Evolutionary conservation across 345 rosid genomes (phyloP).

Genomic region (Leavenworthia alabamica): DNA sequence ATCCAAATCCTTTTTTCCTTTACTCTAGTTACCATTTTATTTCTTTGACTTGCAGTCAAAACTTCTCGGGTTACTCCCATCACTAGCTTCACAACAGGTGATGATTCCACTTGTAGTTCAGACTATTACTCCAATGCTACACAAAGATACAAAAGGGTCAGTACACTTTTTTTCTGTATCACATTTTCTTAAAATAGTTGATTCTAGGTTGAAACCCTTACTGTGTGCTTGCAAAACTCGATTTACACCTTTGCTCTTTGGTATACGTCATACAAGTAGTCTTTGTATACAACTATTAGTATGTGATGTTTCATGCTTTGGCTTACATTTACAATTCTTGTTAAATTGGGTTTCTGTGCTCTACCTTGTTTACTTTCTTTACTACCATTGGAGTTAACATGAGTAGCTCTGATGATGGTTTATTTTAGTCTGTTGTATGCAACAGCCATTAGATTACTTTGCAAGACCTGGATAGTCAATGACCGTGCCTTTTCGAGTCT

Average conservation of each 20-base stretch:
- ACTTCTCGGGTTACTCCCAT: conserved; percentile 76
- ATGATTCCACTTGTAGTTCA: conserved; percentile 87
- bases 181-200: background rate
- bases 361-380: background rate
- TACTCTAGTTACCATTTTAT: conserved; percentile 2
- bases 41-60: conserved; percentile 49
- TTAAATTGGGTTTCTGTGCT: conserved; percentile 3
- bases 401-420: conserved; percentile 27
- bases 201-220: conserved; percentile 4
- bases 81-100: conserved; percentile 69
- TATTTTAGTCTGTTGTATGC: conserved; percentile 66
- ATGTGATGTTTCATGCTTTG: conserved; percentile 1
- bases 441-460: conserved; percentile 92
- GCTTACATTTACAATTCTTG: conserved; percentile 1
- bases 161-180: conserved; percentile 25
- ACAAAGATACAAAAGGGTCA: conserved; percentile 57
- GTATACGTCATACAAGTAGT: background rate
- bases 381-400: conserved; percentile 6
- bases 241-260: background rate
- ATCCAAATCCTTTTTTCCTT: conserved; percentile 8
- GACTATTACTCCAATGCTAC: conserved; percentile 77
- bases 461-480: conserved; percentile 81
- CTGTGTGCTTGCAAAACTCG: background rate
- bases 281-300: background rate
- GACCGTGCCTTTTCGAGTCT: conserved; percentile 84